phyloP scores from a whole-genome alignment of 2,329 filamentous ascomycete species.

The Alternaria postmessia region DNA sequence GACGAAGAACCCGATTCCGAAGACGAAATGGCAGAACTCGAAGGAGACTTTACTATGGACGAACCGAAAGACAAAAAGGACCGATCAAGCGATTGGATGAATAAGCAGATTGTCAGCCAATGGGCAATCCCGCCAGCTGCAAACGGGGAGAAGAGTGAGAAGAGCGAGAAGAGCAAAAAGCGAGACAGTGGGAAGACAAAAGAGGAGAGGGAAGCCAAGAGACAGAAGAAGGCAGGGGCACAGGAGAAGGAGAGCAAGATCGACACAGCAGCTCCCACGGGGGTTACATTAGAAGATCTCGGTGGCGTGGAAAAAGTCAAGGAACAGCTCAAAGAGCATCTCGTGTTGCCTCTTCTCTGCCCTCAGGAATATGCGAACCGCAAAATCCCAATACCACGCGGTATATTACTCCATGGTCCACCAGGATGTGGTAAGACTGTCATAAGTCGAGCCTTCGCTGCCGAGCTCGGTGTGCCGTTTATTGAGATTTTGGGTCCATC shows the following conservation, averaged over 20 bases:
- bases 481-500: constrained; percentile 84
- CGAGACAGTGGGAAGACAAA: constrained; percentile 61
- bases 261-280: constrained; percentile 71
- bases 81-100: constrained; percentile 65
- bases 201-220: constrained; percentile 72
- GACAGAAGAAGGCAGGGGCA: constrained; percentile 60
- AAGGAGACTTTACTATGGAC: constrained; percentile 48
- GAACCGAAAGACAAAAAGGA: constrained; percentile 31
- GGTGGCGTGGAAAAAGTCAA: constrained; percentile 80
- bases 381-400: constrained; percentile 74
- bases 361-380: constrained; percentile 71
- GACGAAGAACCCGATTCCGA: constrained; percentile 63
- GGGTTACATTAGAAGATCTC: constrained; percentile 74
- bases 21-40: constrained; percentile 60
- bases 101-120: constrained; percentile 68
- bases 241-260: constrained; percentile 53
- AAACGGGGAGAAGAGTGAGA: constrained; percentile 44
- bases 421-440: constrained; percentile 88
- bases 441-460: constrained; percentile 81
- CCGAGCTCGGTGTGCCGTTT: constrained; percentile 77
- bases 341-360: constrained; percentile 75
- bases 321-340: constrained; percentile 71
- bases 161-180: constrained; percentile 51
- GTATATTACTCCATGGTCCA: constrained; percentile 81
- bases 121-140: constrained; percentile 56